Evolutionary conservation across 163 green algal species (phyloP).

Genomic region (Smithsoniella earleae): DNA sequence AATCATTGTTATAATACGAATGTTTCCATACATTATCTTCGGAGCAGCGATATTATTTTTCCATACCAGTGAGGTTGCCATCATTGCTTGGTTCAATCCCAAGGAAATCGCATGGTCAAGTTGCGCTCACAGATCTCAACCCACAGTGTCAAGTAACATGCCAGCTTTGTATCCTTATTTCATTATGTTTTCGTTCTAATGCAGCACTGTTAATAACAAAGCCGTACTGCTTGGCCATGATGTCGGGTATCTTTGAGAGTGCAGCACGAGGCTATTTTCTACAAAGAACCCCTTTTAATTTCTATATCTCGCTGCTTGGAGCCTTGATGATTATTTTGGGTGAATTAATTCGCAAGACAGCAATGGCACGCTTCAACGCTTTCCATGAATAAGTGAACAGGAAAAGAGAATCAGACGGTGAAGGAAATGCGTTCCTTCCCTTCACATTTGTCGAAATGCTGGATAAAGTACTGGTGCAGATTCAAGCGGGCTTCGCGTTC

Average conservation of each 20-base stretch:
- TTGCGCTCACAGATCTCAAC: too few species aligned
- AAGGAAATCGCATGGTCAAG: constrained; percentile 8
- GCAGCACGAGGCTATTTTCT: constrained; percentile 32
- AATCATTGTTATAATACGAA: too few species aligned
- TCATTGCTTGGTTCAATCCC: background rate
- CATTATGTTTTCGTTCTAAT: background rate
- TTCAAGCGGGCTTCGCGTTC: constrained; percentile 48
- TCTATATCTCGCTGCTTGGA: constrained; percentile 36
- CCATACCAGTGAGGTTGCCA: constrained; percentile 4
- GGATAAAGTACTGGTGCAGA: constrained; percentile 32
- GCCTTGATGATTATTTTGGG: constrained; percentile 40
- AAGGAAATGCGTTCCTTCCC: too few species aligned
- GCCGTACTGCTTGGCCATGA: constrained; percentile 50
- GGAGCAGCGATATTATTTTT: background rate
- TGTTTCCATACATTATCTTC: background rate
- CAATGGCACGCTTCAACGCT: constrained; percentile 45
- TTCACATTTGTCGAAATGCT: too few species aligned
- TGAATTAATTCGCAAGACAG: constrained; percentile 48
- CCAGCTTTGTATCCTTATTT: too few species aligned
- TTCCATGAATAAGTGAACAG: too few species aligned
- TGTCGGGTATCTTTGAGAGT: constrained; percentile 37
- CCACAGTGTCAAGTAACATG: too few species aligned
- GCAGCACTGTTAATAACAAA: constrained; percentile 48
- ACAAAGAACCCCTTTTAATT: constrained; percentile 31
- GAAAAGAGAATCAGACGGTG: too few species aligned